These are phyloP conservation scores for Hyphopichia wangnamkhiaoensis DNA, from an alignment of 1,139 yeast species.

Conservation along the genomic window DNA sequence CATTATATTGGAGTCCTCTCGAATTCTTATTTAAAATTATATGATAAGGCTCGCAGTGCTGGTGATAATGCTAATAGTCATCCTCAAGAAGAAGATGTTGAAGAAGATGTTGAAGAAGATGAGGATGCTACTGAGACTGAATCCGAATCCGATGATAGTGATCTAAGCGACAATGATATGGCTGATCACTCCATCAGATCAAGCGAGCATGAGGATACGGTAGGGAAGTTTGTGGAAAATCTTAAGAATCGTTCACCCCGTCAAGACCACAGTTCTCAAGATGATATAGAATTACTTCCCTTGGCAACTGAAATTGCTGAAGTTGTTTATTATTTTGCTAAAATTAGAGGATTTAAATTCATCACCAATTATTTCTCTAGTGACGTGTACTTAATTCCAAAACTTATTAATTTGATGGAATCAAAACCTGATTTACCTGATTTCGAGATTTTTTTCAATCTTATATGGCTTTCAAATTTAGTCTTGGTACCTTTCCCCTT, in stretches of 20 bases:
- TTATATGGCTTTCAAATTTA: conserved; percentile 76
- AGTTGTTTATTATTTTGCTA: conserved; percentile 58
- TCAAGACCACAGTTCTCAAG: background rate
- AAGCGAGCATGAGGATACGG: background rate
- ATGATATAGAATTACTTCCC: background rate
- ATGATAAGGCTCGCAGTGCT: conserved; percentile 1
- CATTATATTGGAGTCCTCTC: conserved; percentile 31
- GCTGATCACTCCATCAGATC: no score
- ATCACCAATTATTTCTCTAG: conserved; percentile 60
- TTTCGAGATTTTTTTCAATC: conserved; percentile 52
- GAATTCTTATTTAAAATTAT: conserved; percentile 22
- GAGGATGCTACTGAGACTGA: background rate
- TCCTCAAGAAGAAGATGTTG: background rate
- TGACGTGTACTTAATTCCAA: conserved; percentile 52
- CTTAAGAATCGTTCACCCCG: no score
- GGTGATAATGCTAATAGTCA: no score
- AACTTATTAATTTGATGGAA: conserved; percentile 26
- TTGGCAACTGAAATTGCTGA: conserved; percentile 17
- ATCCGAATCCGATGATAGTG: background rate
- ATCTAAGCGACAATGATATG: conserved; percentile 1
- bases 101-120: background rate
- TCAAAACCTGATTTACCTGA: conserved; percentile 37
- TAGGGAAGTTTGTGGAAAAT: background rate
- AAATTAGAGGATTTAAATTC: conserved; percentile 66
- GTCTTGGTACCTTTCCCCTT: conserved; percentile 73